Conservation (phyloP, 805 yeast genomes). For the Komagataella pastoris region DNA sequence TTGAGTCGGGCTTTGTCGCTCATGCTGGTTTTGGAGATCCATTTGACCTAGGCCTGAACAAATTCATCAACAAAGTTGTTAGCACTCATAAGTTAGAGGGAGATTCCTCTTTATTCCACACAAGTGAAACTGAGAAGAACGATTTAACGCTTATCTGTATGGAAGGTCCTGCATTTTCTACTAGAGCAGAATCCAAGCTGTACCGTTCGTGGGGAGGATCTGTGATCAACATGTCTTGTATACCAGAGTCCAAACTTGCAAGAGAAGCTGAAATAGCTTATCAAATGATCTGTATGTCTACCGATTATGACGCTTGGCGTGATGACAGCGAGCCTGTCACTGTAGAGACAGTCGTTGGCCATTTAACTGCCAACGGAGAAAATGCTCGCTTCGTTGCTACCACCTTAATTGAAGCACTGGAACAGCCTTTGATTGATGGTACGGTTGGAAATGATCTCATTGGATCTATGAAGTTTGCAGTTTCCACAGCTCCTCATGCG, state of each 20-base stretch:
- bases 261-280: slow-evolving; percentile 94
- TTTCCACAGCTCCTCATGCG: slow-evolving; percentile 64
- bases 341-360: slow-evolving; percentile 92
- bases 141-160: slow-evolving; percentile 85
- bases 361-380: slow-evolving; percentile 72
- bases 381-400: slow-evolving; percentile 77
- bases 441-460: slow-evolving; percentile 55
- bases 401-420: slow-evolving; percentile 52
- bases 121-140: slow-evolving; percentile 46
- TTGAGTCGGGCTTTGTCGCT: slow-evolving; percentile 88
- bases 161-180: slow-evolving; percentile 98
- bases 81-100: slow-evolving; percentile 38
- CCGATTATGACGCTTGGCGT: slow-evolving; percentile 98
- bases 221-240: slow-evolving; percentile 91
- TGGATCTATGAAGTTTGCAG: slow-evolving; percentile 71
- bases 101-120: slow-evolving; percentile 45
- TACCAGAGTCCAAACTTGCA: slow-evolving; percentile 97
- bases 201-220: slow-evolving; percentile 86
- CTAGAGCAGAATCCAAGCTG: slow-evolving; percentile 88
- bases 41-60: slow-evolving; percentile 63
- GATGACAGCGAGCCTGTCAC: slow-evolving; percentile 93
- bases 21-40: slow-evolving; percentile 98
- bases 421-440: slow-evolving; percentile 44
- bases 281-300: slow-evolving; percentile 98
- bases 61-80: slow-evolving; percentile 45